phyloP scores from a whole-genome alignment of 73 alveolate species.

The Paramecium sonneborni region DNA sequence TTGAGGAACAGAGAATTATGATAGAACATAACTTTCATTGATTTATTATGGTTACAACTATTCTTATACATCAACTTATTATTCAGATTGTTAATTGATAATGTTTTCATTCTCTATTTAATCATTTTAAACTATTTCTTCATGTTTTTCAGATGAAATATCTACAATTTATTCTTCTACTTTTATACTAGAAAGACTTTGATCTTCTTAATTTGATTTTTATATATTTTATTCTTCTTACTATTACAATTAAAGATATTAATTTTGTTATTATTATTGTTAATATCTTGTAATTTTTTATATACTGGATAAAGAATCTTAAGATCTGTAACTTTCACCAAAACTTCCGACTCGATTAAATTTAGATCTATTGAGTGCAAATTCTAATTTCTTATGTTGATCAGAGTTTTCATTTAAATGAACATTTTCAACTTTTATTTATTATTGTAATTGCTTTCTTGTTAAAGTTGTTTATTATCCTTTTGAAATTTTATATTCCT shows the following conservation, averaged over 20 bases:
- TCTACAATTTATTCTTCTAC: not conserved
- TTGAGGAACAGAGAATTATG: not conserved
- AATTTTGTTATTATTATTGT: not conserved
- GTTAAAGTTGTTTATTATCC: not conserved
- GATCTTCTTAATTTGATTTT: not conserved
- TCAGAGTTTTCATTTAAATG: not conserved
- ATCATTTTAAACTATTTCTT: not conserved
- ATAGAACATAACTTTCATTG: not conserved
- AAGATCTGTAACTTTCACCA: not conserved
- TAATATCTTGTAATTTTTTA: not conserved
- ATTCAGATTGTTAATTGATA: not conserved
- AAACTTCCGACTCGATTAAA: not conserved
- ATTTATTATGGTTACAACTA: not conserved
- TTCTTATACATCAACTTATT: not conserved
- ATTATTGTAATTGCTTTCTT: not conserved
- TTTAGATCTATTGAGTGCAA: not conserved
- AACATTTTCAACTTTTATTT: not conserved
- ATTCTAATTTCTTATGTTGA: not conserved
- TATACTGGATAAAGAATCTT: not conserved
- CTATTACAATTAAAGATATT: not conserved
- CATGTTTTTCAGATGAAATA: not conserved
- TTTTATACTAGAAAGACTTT: not conserved
- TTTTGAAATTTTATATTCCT: not conserved
- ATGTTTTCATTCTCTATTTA: not conserved
- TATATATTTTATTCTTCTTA: not conserved